Conservation (phyloP, 129 eudicot species). For the Logfia minima region DNA sequence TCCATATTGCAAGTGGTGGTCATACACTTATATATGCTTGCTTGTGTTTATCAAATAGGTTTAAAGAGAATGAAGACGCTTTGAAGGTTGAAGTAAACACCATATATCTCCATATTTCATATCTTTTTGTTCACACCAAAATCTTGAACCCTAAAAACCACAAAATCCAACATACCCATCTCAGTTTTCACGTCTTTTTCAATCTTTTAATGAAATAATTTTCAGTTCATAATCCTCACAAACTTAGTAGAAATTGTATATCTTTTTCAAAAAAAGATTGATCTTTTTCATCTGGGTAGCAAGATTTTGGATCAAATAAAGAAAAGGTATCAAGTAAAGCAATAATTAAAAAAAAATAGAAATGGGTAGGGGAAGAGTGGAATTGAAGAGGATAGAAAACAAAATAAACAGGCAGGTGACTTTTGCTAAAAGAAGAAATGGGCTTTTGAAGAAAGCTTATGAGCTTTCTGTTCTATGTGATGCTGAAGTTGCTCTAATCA, state of each 20-base stretch:
- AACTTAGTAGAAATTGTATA: not conserved
- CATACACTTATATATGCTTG: constrained; percentile 10
- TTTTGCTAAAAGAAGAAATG: constrained; percentile 66
- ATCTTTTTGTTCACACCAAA: constrained; percentile 4
- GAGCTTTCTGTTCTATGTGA: constrained; percentile 88
- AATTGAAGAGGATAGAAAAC: constrained; percentile 52
- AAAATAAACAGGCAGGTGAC: constrained; percentile 49
- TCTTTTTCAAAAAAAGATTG: not conserved
- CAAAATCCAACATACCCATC: constrained; percentile 10
- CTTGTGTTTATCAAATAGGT: constrained; percentile 35
- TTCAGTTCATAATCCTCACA: not conserved
- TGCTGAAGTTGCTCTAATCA: constrained; percentile 79
- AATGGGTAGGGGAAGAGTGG: constrained; percentile 51
- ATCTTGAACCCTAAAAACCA: constrained; percentile 26
- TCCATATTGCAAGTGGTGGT: constrained; percentile 20
- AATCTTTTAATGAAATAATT: not conserved
- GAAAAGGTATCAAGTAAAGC: not conserved
- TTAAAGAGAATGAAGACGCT: constrained; percentile 33
- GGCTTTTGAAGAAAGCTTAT: constrained; percentile 71
- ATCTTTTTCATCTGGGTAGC: constrained; percentile 10
- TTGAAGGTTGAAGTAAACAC: constrained; percentile 28
- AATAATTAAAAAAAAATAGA: not conserved
- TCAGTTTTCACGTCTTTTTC: not conserved
- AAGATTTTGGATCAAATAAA: constrained; percentile 23
- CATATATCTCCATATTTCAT: constrained; percentile 30